Conservation (phyloP, 2,329 filamentous ascomycete genomes). For the Aspergillus nomiae region DNA sequence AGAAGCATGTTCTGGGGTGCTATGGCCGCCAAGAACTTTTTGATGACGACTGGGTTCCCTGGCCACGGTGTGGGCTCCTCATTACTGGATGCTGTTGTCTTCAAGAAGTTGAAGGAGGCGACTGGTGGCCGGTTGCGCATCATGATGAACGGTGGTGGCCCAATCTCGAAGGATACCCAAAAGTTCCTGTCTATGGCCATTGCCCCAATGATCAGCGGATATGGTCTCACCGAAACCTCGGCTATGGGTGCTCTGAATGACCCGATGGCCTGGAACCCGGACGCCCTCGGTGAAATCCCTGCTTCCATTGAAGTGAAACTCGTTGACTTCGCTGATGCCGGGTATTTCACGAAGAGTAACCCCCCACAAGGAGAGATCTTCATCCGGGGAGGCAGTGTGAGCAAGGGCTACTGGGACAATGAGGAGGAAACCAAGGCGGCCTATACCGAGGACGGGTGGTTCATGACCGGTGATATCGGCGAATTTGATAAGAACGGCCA, state of each 20-base stretch:
- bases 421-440: constrained; percentile 79
- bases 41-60: constrained; percentile 56
- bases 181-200: constrained; percentile 90
- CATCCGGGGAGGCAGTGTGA: constrained; percentile 76
- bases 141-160: constrained; percentile 91
- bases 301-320: constrained; percentile 84
- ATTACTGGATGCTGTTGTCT: constrained; percentile 79
- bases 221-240: constrained; percentile 91
- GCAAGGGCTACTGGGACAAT: constrained; percentile 79
- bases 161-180: constrained; percentile 83
- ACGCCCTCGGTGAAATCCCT: constrained; percentile 75
- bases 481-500: constrained; percentile 81
- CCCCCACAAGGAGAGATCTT: constrained; percentile 91
- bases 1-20: constrained; percentile 77
- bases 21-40: constrained; percentile 61
- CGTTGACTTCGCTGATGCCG: constrained; percentile 85
- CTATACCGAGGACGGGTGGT: constrained; percentile 86
- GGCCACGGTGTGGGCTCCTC: constrained; percentile 56
- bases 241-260: constrained; percentile 64
- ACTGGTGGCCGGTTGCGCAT: constrained; percentile 88
- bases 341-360: constrained; percentile 72
- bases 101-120: constrained; percentile 86
- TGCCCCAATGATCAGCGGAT: constrained; percentile 91
- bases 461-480: constrained; percentile 94
- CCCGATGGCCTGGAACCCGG: constrained; percentile 79